A percentile compares a stretch with the other conserved stretches of the same genome.
phyloP scores from a whole-genome alignment of 1,284 basidiomycete genomes.

The Malassezia cuniculi region DNA sequence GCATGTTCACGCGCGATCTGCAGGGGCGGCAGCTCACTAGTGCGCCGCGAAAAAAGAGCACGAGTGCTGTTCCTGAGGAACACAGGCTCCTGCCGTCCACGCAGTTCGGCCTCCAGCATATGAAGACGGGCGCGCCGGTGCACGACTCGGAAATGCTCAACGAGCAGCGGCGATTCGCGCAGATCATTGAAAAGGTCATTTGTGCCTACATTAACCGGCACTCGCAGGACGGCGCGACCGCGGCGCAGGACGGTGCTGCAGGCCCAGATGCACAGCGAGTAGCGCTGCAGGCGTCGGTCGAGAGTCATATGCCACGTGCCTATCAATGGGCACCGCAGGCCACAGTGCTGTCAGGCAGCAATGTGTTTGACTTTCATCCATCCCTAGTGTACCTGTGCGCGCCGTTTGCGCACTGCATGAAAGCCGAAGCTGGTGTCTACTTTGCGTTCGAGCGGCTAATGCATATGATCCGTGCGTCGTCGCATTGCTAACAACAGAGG shows the following conservation, averaged over 20 bases:
- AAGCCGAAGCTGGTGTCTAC: constrained; percentile 44
- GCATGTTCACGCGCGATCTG: neutral
- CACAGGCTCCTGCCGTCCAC: constrained; percentile 10
- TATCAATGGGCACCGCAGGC: constrained; percentile 29
- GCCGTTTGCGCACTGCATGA: constrained; percentile 42
- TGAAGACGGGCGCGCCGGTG: constrained; percentile 6
- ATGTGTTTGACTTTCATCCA: constrained; percentile 29
- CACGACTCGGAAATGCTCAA: constrained; percentile 8
- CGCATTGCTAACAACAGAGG: constrained; percentile 8
- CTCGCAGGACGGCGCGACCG: constrained; percentile 5
- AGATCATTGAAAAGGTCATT: constrained; percentile 34
- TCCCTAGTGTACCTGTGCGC: constrained; percentile 42
- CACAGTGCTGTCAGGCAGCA: neutral
- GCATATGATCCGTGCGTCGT: constrained; percentile 20
- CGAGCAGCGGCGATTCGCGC: constrained; percentile 32
- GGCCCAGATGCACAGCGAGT: neutral
- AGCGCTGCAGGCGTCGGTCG: constrained; percentile 11
- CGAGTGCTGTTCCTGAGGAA: neutral
- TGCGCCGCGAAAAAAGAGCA: neutral
- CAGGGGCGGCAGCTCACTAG: neutral
- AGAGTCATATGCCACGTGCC: constrained; percentile 24
- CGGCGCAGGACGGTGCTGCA: neutral
- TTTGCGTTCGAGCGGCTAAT: constrained; percentile 45
- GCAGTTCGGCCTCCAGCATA: constrained; percentile 7
- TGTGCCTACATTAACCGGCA: constrained; percentile 38